Conservation (phyloP, 257 asterid species). For the Catharanthus roseus region DNA sequence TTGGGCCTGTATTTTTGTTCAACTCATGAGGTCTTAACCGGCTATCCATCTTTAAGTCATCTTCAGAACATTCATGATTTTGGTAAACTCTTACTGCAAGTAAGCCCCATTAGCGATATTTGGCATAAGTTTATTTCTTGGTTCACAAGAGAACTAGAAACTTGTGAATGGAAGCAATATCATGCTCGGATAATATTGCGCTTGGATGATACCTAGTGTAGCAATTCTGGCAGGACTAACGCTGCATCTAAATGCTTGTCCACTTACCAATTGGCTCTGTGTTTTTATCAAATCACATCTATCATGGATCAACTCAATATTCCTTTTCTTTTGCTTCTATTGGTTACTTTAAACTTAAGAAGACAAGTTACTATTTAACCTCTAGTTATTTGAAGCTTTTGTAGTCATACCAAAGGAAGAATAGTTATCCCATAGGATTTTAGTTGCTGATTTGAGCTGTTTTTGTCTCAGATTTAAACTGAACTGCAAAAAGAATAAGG, state of each 20-base stretch:
- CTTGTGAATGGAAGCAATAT: neutral
- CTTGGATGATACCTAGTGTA: neutral
- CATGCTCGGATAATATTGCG: neutral
- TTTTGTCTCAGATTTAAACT: constrained; percentile 63
- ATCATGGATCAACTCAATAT: neutral
- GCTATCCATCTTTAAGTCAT: neutral
- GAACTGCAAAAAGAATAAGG: constrained; percentile 67
- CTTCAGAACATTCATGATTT: neutral
- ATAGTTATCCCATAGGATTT: neutral
- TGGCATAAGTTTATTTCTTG: neutral
- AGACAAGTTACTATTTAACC: neutral
- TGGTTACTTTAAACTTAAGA: neutral
- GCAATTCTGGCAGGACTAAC: neutral
- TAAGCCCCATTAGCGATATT: neutral
- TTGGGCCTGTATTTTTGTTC: neutral
- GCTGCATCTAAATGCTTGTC: neutral
- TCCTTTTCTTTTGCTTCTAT: neutral
- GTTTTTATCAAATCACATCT: neutral
- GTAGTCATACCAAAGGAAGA: neutral
- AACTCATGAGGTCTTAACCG: neutral
- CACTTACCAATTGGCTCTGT: neutral
- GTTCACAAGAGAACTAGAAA: neutral
- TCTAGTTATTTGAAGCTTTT: neutral
- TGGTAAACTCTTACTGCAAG: neutral
- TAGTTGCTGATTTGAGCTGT: constrained; percentile 12